Evolutionary conservation across 2,329 filamentous ascomycete species (phyloP), one percentile per base, ranked within the genome.

Genomic region (Aureobasidium pullulans): DNA sequence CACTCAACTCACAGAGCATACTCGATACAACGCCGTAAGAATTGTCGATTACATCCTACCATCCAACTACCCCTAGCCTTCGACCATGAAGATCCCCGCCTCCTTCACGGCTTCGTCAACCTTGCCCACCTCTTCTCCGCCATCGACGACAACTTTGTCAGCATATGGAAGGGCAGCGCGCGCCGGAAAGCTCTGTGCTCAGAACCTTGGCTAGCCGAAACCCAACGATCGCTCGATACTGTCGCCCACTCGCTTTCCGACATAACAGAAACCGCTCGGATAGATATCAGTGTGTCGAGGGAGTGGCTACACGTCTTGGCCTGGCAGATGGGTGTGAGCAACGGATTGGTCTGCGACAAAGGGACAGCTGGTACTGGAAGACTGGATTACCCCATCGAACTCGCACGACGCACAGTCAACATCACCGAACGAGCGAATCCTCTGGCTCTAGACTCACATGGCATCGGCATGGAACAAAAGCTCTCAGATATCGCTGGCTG

Each of bases 391-490:
- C 70, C 70, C 0, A 66, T 72, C n/a, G 70, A 71, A 62, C 61
- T 72, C 34, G 69, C 69, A 5, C 65, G 66, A 54, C 69, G 68
- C 48, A 69, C 71, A 4, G 67, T 71, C 8, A 65, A 68, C 46
- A 70, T 72, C 34, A 69, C 66, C 1, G 60, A 65, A 6, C 63
- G 66, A 9, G 68, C 68, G 6, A 69, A 62, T 16, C 60, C 64
- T 8, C 56, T 66, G n/a, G 68, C 68, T 6, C 53, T 72, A 23
- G 67, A 72, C 43, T 68, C 66, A 15, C 70, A 72, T 61, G 70
- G 70, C 32, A 72, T 72, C 40, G 70, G 70, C 23, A 72, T 72
- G 69, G 69, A 72, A 60, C 70, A 72, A 59, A 72, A 72, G 60
- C 63, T 72, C 9, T 69, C 66, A 13, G 69, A 72, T 61, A 70